Percentiles rank a stretch among this genome's conserved stretches.
Conservation (phyloP, 768 basidiomycete genomes). For the Suillus paluster region DNA sequence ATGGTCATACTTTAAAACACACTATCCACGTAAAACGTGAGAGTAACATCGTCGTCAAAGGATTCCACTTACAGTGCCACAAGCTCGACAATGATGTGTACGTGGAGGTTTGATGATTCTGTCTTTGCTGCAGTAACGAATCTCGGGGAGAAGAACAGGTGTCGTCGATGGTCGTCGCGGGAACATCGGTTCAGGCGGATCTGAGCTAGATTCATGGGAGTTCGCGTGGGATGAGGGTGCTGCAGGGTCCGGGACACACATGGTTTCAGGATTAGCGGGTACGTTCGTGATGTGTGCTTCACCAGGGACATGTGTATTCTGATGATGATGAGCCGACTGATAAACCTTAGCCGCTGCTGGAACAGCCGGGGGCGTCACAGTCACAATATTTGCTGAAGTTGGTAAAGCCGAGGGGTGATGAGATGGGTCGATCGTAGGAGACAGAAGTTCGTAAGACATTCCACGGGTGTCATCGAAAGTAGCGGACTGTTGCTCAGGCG, state of each 20-base stretch:
- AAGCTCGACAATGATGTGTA: constrained; percentile 80
- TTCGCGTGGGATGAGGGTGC: constrained; percentile 17
- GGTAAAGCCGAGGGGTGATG: constrained; percentile 25
- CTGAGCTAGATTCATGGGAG: constrained; percentile 8
- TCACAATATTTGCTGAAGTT: constrained; percentile 24
- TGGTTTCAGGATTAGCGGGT: constrained; percentile 13
- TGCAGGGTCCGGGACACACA: constrained; percentile 11
- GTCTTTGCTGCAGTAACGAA: constrained; percentile 70
- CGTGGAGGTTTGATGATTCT: constrained; percentile 73
- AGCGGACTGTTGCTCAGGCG: constrained; percentile 19
- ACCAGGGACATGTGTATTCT: constrained; percentile 13
- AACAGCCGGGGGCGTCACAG: constrained; percentile 10
- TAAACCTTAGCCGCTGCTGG: constrained; percentile 20
- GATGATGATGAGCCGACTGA: constrained; percentile 16
- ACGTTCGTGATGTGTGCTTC: constrained; percentile 24
- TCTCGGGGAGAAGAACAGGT: constrained; percentile 60
- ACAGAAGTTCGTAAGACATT: constrained; percentile 30
- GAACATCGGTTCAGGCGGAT: constrained; percentile 20
- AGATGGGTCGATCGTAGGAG: constrained; percentile 19
- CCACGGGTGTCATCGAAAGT: constrained; percentile 30
- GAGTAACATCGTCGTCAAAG: background rate
- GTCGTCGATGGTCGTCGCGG: constrained; percentile 41
- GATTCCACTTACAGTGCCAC: constrained; percentile 68
- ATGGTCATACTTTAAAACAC: constrained; percentile 84
- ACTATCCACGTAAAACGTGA: constrained; percentile 48